A percentile compares a stretch with the other conserved stretches of the same genome.
Conservation (phyloP, 805 yeast species). For the Metschnikowia vanudenii region DNA sequence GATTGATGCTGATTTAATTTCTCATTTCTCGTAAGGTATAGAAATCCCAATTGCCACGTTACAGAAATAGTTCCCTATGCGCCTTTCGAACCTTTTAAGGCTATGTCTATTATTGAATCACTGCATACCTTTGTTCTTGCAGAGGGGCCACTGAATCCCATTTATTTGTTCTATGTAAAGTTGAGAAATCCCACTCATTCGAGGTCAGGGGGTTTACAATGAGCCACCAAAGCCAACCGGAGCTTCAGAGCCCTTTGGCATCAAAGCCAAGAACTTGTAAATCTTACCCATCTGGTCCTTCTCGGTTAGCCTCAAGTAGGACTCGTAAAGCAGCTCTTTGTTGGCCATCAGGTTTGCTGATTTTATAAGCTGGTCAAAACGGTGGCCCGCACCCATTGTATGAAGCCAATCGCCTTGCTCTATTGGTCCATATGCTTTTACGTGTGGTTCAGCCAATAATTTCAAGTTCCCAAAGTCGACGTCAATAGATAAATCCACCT, state of each 20-base stretch:
- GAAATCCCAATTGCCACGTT: too few relatives aligned
- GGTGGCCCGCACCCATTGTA: slow-evolving; percentile 68
- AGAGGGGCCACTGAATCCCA: too few relatives aligned
- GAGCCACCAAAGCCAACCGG: slow-evolving; percentile 55
- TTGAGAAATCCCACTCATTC: neutral
- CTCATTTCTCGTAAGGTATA: too few relatives aligned
- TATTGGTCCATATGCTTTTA: slow-evolving; percentile 51
- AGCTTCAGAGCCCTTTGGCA: slow-evolving; percentile 42
- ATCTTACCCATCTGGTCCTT: slow-evolving; percentile 72
- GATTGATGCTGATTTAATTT: too few relatives aligned
- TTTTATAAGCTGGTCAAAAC: slow-evolving; percentile 59
- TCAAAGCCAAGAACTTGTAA: slow-evolving; percentile 67
- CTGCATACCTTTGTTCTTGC: too few relatives aligned
- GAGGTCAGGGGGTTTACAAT: neutral
- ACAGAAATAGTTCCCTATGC: too few relatives aligned
- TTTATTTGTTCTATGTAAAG: neutral
- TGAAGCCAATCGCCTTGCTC: slow-evolving; percentile 82
- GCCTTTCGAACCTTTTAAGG: too few relatives aligned
- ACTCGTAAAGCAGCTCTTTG: slow-evolving; percentile 50
- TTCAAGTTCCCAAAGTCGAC: slow-evolving; percentile 71
- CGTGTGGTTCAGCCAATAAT: slow-evolving; percentile 19
- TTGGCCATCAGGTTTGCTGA: slow-evolving; percentile 39
- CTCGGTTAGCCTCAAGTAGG: slow-evolving; percentile 64
- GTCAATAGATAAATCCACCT: slow-evolving; percentile 78
- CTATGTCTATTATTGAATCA: too few relatives aligned